Evolutionary conservation across 2,329 filamentous ascomycete genomes (phyloP), one percentile per base, ranked within the genome.

Genomic region (Diaporthe caulivora): DNA sequence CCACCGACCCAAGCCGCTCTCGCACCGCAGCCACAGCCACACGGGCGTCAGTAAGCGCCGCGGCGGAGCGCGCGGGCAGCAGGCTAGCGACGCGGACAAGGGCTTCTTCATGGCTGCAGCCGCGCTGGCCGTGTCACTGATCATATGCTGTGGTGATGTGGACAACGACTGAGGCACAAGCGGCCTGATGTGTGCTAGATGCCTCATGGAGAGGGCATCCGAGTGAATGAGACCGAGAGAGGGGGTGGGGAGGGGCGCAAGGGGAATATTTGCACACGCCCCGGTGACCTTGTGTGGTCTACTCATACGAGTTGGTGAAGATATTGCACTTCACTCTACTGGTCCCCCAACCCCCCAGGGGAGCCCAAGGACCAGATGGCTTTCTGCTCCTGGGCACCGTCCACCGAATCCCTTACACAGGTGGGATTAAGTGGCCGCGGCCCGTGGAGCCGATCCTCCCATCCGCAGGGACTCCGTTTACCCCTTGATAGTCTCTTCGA

Each of bases 101-200:
- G 70, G 70, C 7, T 68, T 72, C 60, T 44, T 68, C 29, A 34
- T 72, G 70, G 70, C 60, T 21, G 70, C 70, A 9, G 70, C 55
- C 24, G 51, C 47, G 55, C 40, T 73, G 37, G 92, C 91, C 64
- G 77, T 83, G 80, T 70, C 74, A 31, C 13, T 72, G 21, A 47
- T 72, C 51, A 55, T 72, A 2, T 72, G 70, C 51, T 68, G 60
- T 34, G 70, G 37, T 7, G 55, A 51, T 34, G 65, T 29, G 40
- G 60, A 76, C 15, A 67, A 67, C 15, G 47, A 67, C n/a, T 67
- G 47, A 67, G 26, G 11, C 1, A 9, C 3, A 3, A 13, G 21
- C 18, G 5, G 10, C 10, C 18, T 1, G 42, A 11, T 17, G 40
- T 40, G 17, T 0, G 21, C 2, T 18, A 34, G 42, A 26, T 34